These are phyloP conservation scores for Mortierella sp. DNA, from an alignment of 371 early-diverging fungal species.

Conservation along the genomic window DNA sequence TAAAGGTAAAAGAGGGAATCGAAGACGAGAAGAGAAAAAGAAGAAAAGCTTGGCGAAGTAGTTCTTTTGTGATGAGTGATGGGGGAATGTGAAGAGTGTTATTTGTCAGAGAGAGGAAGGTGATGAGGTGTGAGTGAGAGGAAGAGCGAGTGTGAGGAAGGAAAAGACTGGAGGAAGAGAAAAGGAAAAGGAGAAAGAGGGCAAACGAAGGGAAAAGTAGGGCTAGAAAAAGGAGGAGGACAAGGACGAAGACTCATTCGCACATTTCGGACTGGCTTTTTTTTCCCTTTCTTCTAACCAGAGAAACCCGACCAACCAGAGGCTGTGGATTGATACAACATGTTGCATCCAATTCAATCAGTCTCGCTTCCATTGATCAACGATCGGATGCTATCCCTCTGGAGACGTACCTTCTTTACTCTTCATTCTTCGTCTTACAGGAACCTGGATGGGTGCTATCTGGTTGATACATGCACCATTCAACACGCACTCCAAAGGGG, in stretches of 20 bases:
- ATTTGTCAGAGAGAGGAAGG: neutral
- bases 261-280: slow-evolving; percentile 3
- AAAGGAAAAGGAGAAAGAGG: too few species aligned
- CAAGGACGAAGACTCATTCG: neutral
- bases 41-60: neutral
- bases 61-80: neutral
- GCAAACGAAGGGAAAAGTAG: neutral
- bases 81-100: neutral
- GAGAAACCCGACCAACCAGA: slow-evolving; percentile 5
- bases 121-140: neutral
- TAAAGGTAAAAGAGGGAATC: neutral
- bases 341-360: neutral
- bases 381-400: neutral
- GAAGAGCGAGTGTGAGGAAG: neutral
- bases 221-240: neutral
- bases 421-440: neutral
- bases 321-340: neutral
- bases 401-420: neutral
- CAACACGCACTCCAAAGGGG: neutral
- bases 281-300: neutral
- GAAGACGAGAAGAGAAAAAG: neutral
- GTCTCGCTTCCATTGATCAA: neutral
- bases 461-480: neutral
- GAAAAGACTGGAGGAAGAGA: neutral
- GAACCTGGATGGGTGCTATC: neutral